A percentile compares a stretch with the other conserved stretches of the same genome.
These are phyloP conservation scores for Rhizopogon sp. DNA, from an alignment of 768 basidiomycete species.

Conservation along the genomic window DNA sequence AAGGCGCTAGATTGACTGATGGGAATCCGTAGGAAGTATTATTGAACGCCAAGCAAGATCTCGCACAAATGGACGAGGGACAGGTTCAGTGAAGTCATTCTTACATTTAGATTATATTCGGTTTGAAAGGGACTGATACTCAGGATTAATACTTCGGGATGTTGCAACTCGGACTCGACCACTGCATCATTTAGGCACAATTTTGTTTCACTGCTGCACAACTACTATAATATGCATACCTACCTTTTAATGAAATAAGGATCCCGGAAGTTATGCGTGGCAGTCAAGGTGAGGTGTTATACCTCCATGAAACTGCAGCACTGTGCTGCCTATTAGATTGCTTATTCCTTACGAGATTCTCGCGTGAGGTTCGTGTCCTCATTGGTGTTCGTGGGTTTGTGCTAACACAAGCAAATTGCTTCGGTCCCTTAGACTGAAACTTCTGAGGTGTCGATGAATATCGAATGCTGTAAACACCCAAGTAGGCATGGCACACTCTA, in stretches of 20 bases:
- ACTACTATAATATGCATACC: neutral
- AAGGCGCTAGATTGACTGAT: neutral
- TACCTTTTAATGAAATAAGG: neutral
- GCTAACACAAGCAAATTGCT: no score
- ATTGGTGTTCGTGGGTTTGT: no score
- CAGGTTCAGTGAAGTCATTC: neutral
- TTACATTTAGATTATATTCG: neutral
- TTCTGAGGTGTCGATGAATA: no score
- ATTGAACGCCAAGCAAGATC: neutral
- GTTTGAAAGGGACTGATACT: neutral
- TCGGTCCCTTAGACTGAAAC: no score
- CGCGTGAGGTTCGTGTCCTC: no score
- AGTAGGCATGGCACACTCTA: no score
- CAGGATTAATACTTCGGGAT: neutral
- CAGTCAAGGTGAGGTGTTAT: no score
- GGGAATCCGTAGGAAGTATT: neutral
- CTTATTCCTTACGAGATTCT: neutral
- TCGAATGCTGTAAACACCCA: no score
- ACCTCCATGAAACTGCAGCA: no score
- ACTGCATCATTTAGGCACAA: neutral
- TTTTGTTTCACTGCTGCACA: neutral
- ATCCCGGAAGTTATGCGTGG: neutral
- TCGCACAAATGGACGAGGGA: neutral
- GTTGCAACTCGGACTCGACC: neutral
- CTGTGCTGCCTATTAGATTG: no score